Evolutionary conservation across 2,329 filamentous ascomycete species (phyloP), one percentile per base, ranked within the genome.

Genomic region (Leptodontidium sp.): DNA sequence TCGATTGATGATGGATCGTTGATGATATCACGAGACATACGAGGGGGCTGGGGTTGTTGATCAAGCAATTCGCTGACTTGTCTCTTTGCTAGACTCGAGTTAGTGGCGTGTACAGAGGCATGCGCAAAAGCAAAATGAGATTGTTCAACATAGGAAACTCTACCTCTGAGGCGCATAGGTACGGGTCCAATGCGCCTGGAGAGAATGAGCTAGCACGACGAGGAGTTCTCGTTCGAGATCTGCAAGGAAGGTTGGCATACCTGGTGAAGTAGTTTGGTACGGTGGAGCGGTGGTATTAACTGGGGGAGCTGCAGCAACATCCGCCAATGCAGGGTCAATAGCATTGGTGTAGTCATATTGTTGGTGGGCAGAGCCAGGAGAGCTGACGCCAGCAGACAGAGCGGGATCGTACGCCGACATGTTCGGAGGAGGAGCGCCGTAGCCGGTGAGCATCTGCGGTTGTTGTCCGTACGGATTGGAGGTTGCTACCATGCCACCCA

Each of bases 51-150:
- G 64, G 87, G 85, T 74, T 89, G 84, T 73, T 84, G 78, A 70
- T 82, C 81, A 75, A 94, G 88, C 52, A 96, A 88, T 75, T 94
- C 91, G 79, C 90, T 87, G 76, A 96, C 88, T 80, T 93, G 90
- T 78, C 86, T 89, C 81, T 86, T 87, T 79, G 85, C 87, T 88
- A 79, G 70, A 74, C 72, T 76, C 76, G 77, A 76, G 81, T 87
- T 79, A 87, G 84, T 78, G 75, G 77, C 74, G 74, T 77, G 70
- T 75, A 78, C 74, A 75, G 78, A 74, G 73, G 74, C 70, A 75
- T 72, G 65, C 72, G 74, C 24, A 47, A 47, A 74, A 71, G 59
- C 72, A 71, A 73, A 58, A 70, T 73, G 76, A 73, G 76, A 75
- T 72, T 73, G 74, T 72, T 66, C 59, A 75, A 80, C 80, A 74